Conservation (phyloP, 805 yeast species). For the Huiozyma sinensis region DNA sequence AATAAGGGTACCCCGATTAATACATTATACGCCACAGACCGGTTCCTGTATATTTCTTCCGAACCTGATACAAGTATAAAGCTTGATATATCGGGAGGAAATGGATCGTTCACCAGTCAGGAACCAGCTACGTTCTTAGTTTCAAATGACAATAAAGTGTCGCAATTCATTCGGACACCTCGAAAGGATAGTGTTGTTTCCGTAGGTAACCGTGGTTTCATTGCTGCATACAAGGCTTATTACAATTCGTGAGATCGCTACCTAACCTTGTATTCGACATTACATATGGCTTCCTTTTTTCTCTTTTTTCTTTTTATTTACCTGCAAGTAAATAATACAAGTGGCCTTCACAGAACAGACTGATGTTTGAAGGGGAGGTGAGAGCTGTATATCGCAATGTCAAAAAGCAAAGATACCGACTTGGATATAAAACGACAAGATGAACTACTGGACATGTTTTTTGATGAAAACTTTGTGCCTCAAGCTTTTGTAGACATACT, state of each 20-base stretch:
- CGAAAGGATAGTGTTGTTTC: conserved; percentile 7
- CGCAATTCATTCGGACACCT: conserved; percentile 6
- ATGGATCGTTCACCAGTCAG: background rate
- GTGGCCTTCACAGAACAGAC: no score
- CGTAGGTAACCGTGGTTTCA: conserved; percentile 15
- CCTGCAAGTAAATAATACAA: no score
- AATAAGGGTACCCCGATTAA: background rate
- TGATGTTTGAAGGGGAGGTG: no score
- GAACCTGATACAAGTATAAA: conserved; percentile 19
- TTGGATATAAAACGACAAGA: conserved; percentile 5
- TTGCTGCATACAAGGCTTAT: conserved; percentile 4
- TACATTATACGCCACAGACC: background rate
- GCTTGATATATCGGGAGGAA: background rate
- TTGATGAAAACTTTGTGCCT: conserved; percentile 55
- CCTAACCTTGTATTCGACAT: no score
- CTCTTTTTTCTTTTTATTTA: no score
- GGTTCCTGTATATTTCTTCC: conserved; percentile 27
- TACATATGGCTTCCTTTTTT: no score
- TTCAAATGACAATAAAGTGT: conserved; percentile 12
- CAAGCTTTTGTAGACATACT: conserved; percentile 56
- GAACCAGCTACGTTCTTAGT: conserved; percentile 9
- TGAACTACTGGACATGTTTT: conserved; percentile 53
- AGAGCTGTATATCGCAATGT: no score
- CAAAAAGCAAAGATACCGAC: no score
- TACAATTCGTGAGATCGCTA: background rate